Percentiles rank a stretch among this genome's conserved stretches.
Conservation (phyloP, 768 basidiomycete genomes). For the Termitomyces eurrhizus region DNA sequence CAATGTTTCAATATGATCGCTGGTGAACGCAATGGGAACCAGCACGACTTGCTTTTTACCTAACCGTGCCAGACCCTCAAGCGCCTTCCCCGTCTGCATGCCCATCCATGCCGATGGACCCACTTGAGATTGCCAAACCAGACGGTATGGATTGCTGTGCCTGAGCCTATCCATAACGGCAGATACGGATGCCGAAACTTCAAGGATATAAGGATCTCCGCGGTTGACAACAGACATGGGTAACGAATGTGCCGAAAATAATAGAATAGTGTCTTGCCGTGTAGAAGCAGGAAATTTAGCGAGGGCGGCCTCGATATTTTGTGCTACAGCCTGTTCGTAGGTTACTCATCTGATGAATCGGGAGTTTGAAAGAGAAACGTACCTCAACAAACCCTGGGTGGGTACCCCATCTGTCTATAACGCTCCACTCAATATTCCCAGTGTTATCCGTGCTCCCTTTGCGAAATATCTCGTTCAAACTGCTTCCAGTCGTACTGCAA, state of each 20-base stretch:
- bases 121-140: conserved; percentile 98
- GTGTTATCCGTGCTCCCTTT: conserved; percentile 56
- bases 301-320: conserved; percentile 81
- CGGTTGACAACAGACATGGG: conserved; percentile 99
- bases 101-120: conserved; percentile 99
- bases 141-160: conserved; percentile 80
- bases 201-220: conserved; percentile 94
- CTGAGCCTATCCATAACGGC: conserved; percentile 89
- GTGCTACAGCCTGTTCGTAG: conserved; percentile 73
- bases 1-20: conserved; percentile 98
- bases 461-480: conserved; percentile 88
- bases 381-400: conserved; percentile 95
- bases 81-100: conserved; percentile 87
- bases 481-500: conserved; percentile 97
- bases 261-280: conserved; percentile 72
- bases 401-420: conserved; percentile 97
- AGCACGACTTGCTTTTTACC: conserved; percentile 76
- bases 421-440: conserved; percentile 86
- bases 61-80: conserved; percentile 80
- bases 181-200: conserved; percentile 91
- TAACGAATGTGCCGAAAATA: conserved; percentile 97
- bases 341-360: conserved; percentile 3
- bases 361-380: conserved; percentile 19
- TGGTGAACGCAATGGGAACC: conserved; percentile 97
- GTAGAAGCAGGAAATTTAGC: conserved; percentile 68